Conservation (phyloP, 1,284 basidiomycete genomes). For the Malassezia dermatis region DNA sequence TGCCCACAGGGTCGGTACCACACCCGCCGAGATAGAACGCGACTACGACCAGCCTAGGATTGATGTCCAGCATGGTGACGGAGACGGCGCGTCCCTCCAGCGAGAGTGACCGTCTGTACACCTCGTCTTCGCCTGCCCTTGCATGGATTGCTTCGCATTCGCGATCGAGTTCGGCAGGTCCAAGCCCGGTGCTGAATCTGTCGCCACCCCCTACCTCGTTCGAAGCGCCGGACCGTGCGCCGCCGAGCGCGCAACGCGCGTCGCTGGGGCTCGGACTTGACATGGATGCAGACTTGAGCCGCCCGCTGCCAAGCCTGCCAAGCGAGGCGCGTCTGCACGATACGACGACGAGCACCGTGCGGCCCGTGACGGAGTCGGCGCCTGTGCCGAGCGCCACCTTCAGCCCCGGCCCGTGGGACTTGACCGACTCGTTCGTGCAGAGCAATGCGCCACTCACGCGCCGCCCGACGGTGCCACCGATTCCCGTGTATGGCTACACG, state of each 20-base stretch:
- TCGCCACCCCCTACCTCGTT: background rate
- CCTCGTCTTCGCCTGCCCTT: slow-evolving; percentile 3
- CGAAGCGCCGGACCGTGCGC: background rate
- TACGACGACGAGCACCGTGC: background rate
- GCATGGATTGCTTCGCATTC: slow-evolving; percentile 6
- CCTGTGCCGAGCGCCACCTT: background rate
- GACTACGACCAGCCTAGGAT: background rate
- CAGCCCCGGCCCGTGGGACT: background rate
- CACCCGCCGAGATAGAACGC: background rate
- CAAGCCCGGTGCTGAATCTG: background rate
- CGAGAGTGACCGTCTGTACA: background rate
- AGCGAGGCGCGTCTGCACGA: background rate
- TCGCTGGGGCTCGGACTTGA: background rate
- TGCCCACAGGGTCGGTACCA: background rate
- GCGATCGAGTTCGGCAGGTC: background rate
- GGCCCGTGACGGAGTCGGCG: background rate
- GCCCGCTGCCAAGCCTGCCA: background rate
- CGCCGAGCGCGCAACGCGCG: background rate
- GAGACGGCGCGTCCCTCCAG: background rate
- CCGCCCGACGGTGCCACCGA: background rate
- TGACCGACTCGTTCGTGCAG: background rate
- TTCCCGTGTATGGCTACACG: slow-evolving; percentile 34
- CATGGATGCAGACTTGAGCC: background rate
- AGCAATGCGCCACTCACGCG: background rate
- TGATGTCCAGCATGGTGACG: background rate